Conservation (phyloP, 306 rosid genomes). For the Trifolium fragiferum region DNA sequence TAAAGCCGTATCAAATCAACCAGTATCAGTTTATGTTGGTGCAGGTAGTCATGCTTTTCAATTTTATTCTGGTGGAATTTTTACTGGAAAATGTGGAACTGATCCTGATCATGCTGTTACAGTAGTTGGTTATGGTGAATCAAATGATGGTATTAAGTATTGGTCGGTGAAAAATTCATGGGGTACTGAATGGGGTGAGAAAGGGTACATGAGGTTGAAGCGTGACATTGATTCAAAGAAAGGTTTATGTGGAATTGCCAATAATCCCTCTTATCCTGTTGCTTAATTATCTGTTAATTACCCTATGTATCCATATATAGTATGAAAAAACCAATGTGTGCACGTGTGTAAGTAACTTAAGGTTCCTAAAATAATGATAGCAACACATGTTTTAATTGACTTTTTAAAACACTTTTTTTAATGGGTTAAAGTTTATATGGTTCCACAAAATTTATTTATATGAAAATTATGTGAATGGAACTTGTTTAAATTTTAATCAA, state of each 20-base stretch:
- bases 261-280: slow-evolving; percentile 22
- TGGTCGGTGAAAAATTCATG: slow-evolving; percentile 48
- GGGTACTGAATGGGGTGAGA: slow-evolving; percentile 52
- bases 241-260: slow-evolving; percentile 41
- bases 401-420: too few relatives aligned
- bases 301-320: not conserved
- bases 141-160: slow-evolving; percentile 11
- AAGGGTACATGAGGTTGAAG: slow-evolving; percentile 48
- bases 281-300: not conserved
- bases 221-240: not conserved
- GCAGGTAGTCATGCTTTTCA: slow-evolving; percentile 17
- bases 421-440: too few relatives aligned
- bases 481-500: too few relatives aligned
- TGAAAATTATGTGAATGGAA: too few relatives aligned
- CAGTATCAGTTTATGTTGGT: slow-evolving; percentile 31
- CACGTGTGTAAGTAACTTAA: not conserved
- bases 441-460: too few relatives aligned
- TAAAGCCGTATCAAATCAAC: slow-evolving; percentile 37
- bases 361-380: too few relatives aligned
- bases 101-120: not conserved
- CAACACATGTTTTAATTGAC: too few relatives aligned
- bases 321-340: not conserved
- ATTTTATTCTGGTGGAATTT: slow-evolving; percentile 36
- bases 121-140: slow-evolving; percentile 21
- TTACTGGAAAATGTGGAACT: slow-evolving; percentile 34